Base-by-base conservation (phyloP, 1,284 basidiomycete genomes). In the Xerocomus alliaceus region DNA sequence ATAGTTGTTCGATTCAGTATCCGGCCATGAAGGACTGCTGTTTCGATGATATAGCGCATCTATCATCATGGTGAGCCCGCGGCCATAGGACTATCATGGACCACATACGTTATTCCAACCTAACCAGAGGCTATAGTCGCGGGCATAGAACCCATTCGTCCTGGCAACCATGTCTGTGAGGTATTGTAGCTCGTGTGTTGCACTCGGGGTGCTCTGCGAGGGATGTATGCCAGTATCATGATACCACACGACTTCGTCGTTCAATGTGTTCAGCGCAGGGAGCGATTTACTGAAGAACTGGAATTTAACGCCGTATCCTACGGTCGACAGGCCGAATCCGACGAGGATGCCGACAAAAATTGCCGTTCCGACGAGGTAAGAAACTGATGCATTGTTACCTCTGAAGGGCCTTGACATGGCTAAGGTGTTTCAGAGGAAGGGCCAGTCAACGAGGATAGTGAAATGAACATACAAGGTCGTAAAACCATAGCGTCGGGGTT, bases 31-130 rank as follows among this genome's bases (percentile, higher is more conserved):
- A 77, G 58, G 29, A 81, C 45, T 2, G 80, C 75, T 6, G 80
- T 58, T 58, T 80, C 80, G 44, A 80, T 75, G 54, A 79, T 78
- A 53, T 78, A 78, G 15, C 78, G 73, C 70, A 78, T 74, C 78
- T 78, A 37, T n/a, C 15, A 10, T 22, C 0, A 28, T 18, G 46
- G 8, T 73, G 39, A 70, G 53, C 10, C 5, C 3, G 35, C 3
- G 5, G 9, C 7, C 28, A 39, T 15, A 8, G 8, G 24, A n/a
- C 5, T 1, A 4, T 13, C 5, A 18, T 0, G 44, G 1, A 24
- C 20, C 12, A 64, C 71, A 6, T 41, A 78, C 74, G 45, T 76
- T 76, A 46, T 78, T 76, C 74, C 74, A 78, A 28, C 76, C 74
- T 39, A 76, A 58, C 72, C 71, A 75, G 29, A 76, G 65, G 49